phyloP scores from a whole-genome alignment of 1,139 yeast genomes.

The Sugiyamaella pinicola region DNA sequence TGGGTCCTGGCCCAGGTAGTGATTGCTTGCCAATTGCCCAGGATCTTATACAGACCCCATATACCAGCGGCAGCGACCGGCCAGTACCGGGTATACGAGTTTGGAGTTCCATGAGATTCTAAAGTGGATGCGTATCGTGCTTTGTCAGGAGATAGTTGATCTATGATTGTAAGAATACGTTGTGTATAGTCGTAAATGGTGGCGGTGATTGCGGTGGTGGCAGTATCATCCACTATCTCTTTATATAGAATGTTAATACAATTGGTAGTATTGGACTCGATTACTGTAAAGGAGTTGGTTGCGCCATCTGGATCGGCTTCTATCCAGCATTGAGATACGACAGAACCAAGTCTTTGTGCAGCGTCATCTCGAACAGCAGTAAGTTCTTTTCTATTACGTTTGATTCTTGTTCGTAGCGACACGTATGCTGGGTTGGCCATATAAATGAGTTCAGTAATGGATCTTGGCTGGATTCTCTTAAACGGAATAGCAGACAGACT shows the following conservation, averaged over 20 bases:
- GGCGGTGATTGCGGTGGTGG: background rate
- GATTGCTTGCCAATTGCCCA: constrained; percentile 57
- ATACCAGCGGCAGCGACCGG: constrained; percentile 45
- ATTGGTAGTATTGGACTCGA: constrained; percentile 1
- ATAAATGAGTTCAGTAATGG: constrained; percentile 21
- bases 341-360: constrained; percentile 26
- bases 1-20: constrained; percentile 59
- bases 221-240: constrained; percentile 9
- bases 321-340: constrained; percentile 19
- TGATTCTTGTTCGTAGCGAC: constrained; percentile 14
- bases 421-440: constrained; percentile 23
- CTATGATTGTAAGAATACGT: background rate
- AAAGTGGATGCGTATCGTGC: background rate
- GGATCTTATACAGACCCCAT: constrained; percentile 44
- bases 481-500: constrained; percentile 20
- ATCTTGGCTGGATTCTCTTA: constrained; percentile 20
- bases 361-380: constrained; percentile 24
- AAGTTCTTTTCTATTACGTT: constrained; percentile 14
- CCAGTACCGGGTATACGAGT: constrained; percentile 64
- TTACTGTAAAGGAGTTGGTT: background rate
- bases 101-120: constrained; percentile 49
- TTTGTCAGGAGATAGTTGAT: constrained; percentile 3
- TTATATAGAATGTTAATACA: constrained; percentile 7
- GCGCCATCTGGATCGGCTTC: background rate
- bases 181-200: background rate